A percentile compares a stretch with the other conserved stretches of the same genome.
Evolutionary conservation across 2,329 filamentous ascomycete genomes (phyloP).

Genomic region (Sporothrix brasiliensis): DNA sequence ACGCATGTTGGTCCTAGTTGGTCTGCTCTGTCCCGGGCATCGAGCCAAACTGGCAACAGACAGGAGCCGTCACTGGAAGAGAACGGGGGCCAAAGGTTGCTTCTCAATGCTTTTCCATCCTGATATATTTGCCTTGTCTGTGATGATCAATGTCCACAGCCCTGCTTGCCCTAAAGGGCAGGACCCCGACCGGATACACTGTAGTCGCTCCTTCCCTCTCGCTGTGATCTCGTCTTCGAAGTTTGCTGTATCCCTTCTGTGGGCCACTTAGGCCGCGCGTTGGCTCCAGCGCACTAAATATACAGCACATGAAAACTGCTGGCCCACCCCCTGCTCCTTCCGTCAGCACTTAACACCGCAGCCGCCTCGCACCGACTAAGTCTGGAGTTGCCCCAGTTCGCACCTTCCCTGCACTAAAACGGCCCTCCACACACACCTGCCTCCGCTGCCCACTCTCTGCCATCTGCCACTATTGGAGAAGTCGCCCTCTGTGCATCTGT

Average conservation of each 20-base stretch:
- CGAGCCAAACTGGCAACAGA: conserved; percentile 4
- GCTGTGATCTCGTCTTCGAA: not conserved
- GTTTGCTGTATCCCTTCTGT: not conserved
- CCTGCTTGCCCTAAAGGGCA: not conserved
- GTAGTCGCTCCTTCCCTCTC: not conserved
- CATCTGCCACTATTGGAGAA: too few relatives aligned
- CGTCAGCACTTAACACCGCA: not conserved
- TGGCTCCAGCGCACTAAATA: not conserved
- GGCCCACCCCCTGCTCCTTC: conserved; percentile 3
- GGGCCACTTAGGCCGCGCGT: not conserved
- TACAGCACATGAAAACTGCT: not conserved
- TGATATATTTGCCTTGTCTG: not conserved
- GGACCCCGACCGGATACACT: too few relatives aligned
- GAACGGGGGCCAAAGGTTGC: not conserved
- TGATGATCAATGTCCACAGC: not conserved
- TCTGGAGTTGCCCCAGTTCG: conserved; percentile 3
- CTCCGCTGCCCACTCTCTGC: not conserved
- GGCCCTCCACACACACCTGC: conserved; percentile 15
- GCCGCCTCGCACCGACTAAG: not conserved
- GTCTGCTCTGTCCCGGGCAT: not conserved
- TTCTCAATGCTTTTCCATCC: not conserved
- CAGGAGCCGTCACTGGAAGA: not conserved
- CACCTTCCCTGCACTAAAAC: conserved; percentile 23
- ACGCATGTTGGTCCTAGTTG: not conserved
- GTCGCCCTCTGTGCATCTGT: too few relatives aligned